These are phyloP conservation scores for Lentinula aciculospora DNA, from an alignment of 768 basidiomycete species.

Conservation along the genomic window DNA sequence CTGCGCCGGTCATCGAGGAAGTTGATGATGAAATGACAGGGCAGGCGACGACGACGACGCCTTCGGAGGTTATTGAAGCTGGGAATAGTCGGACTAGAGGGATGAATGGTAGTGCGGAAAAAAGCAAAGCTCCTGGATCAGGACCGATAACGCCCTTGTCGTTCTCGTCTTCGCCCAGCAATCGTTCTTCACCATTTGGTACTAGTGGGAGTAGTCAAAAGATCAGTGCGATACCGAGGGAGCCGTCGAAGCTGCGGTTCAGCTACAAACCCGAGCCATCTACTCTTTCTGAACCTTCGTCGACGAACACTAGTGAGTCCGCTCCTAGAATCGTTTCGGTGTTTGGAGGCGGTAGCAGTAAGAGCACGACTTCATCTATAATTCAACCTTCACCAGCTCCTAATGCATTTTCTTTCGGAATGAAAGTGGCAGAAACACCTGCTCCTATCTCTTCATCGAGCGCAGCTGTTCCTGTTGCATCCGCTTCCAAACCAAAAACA, in stretches of 20 bases:
- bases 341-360: not conserved
- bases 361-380: not conserved
- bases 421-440: not conserved
- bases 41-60: conserved; percentile 8
- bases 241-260: conserved; percentile 73
- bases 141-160: conserved; percentile 4
- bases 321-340: no score
- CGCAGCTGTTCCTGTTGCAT: conserved; percentile 18
- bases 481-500: conserved; percentile 9
- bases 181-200: conserved; percentile 14
- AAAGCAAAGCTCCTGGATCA: conserved; percentile 15
- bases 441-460: conserved; percentile 8
- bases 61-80: conserved; percentile 26
- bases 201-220: conserved; percentile 28
- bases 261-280: conserved; percentile 54
- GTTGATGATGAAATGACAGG: conserved; percentile 20
- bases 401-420: conserved; percentile 11
- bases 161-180: not conserved
- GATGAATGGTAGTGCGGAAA: not conserved
- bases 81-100: no score
- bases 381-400: no score
- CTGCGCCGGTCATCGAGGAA: conserved; percentile 22
- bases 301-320: not conserved
- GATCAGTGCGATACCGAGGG: conserved; percentile 55
- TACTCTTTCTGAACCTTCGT: not conserved